Conservation (phyloP, 371 early-diverging fungal species). For the Gilbertella persicaria region DNA sequence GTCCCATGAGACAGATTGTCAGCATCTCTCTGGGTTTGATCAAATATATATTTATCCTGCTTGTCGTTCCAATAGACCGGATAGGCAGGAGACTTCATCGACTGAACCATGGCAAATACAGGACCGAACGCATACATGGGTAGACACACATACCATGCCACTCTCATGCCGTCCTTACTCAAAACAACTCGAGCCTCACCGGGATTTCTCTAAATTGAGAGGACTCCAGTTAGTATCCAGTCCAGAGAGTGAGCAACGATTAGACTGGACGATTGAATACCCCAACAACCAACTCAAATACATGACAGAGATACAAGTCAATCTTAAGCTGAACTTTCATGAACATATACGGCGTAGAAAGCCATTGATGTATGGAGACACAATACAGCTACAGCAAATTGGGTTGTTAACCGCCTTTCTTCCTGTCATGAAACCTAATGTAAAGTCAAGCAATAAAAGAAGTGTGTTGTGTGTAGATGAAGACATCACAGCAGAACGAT, state of each 20-base stretch:
- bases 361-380: conserved; percentile 33
- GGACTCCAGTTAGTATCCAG: conserved; percentile 4
- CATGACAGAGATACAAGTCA: conserved; percentile 12
- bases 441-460: conserved; percentile 11
- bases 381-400: conserved; percentile 36
- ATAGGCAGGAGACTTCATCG: conserved; percentile 2
- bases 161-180: conserved; percentile 13
- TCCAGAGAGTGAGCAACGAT: not conserved
- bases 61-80: conserved; percentile 15
- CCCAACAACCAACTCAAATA: conserved; percentile 61
- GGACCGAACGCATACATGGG: not conserved
- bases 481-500: conserved; percentile 8
- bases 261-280: conserved; percentile 52
- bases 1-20: not conserved
- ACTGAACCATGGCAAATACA: conserved; percentile 8
- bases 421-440: conserved; percentile 1
- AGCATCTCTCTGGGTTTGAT: conserved; percentile 27
- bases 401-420: conserved; percentile 21
- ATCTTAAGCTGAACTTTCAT: conserved; percentile 34
- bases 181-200: not conserved
- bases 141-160: conserved; percentile 20
- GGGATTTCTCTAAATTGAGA: conserved; percentile 10
- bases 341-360: conserved; percentile 33
- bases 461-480: conserved; percentile 25
- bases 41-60: conserved; percentile 38